phyloP scores from a whole-genome alignment of 805 yeast species.

The Saturnispora sanitii region DNA sequence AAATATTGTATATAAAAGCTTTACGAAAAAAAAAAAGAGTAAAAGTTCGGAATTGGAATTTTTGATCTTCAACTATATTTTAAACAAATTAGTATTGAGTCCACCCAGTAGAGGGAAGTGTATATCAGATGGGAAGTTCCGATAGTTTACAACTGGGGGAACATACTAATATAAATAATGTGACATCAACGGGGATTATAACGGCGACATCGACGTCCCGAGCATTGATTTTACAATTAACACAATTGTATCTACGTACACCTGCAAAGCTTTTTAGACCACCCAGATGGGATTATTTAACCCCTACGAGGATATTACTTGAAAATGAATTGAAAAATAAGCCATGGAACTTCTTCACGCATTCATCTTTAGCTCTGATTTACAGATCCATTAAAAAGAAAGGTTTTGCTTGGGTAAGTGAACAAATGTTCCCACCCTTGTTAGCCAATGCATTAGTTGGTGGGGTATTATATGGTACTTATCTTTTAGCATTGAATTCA shows the following conservation, averaged over 20 bases:
- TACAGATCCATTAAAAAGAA: constrained; percentile 59
- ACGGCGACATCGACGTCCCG: constrained; percentile 24
- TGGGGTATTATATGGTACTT: constrained; percentile 72
- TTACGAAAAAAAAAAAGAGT: neutral
- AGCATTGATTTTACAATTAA: constrained; percentile 70
- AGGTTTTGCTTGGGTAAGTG: constrained; percentile 74
- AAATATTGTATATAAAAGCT: neutral
- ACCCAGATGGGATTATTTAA: constrained; percentile 78
- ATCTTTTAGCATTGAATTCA: constrained; percentile 45
- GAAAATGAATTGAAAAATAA: constrained; percentile 36
- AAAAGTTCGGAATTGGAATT: too few species aligned
- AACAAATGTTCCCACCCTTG: constrained; percentile 77
- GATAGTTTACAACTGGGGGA: too few species aligned
- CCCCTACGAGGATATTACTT: constrained; percentile 46
- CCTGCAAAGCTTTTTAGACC: constrained; percentile 84
- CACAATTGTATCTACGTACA: constrained; percentile 70
- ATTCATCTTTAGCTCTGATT: constrained; percentile 70
- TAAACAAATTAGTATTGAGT: too few species aligned
- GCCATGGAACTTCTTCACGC: constrained; percentile 53
- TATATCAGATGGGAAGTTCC: neutral
- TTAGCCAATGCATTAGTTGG: constrained; percentile 88
- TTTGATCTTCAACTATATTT: too few species aligned
- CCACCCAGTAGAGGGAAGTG: too few species aligned
- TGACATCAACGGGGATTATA: constrained; percentile 2
- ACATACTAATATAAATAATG: neutral